Evolutionary conservation across 2,329 filamentous ascomycete species (phyloP).

Genomic region (Ceratocystis cacaofunesta): DNA sequence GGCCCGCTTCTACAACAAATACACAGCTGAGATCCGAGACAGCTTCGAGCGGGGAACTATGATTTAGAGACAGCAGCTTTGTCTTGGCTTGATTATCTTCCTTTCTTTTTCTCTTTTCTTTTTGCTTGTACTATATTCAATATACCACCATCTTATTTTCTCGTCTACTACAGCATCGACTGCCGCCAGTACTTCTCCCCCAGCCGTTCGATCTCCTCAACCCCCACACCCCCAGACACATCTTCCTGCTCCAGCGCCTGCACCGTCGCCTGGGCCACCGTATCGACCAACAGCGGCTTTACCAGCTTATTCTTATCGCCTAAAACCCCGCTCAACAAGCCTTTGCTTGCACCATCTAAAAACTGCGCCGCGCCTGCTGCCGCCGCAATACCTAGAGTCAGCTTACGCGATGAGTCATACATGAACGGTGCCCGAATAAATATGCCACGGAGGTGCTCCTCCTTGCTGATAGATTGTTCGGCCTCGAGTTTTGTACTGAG

Average conservation of each 20-base stretch:
- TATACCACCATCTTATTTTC: background rate
- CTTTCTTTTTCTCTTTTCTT: background rate
- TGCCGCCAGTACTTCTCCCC: constrained; percentile 77
- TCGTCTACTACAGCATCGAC: constrained; percentile 57
- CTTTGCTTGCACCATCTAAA: constrained; percentile 64
- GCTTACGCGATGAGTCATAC: constrained; percentile 66
- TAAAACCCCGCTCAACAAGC: constrained; percentile 59
- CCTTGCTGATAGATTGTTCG: constrained; percentile 48
- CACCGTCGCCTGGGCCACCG: constrained; percentile 77
- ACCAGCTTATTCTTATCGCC: constrained; percentile 53
- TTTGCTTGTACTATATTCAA: background rate
- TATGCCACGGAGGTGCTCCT: constrained; percentile 51
- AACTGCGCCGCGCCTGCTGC: constrained; percentile 58
- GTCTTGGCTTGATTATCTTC: background rate
- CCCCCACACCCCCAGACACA: constrained; percentile 62
- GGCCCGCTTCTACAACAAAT: constrained; percentile 93
- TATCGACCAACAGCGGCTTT: constrained; percentile 76
- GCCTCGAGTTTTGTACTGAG: constrained; percentile 86
- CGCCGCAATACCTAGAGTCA: constrained; percentile 75
- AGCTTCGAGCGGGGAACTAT: constrained; percentile 96
- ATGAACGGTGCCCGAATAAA: constrained; percentile 80
- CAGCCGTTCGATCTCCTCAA: constrained; percentile 64
- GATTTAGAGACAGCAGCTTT: constrained; percentile 40
- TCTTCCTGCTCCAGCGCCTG: constrained; percentile 66
- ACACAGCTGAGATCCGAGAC: constrained; percentile 90